These are phyloP conservation scores for Asterionellopsis glacialis DNA, from an alignment of 108 stramenopile genomes.

Conservation along the genomic window DNA sequence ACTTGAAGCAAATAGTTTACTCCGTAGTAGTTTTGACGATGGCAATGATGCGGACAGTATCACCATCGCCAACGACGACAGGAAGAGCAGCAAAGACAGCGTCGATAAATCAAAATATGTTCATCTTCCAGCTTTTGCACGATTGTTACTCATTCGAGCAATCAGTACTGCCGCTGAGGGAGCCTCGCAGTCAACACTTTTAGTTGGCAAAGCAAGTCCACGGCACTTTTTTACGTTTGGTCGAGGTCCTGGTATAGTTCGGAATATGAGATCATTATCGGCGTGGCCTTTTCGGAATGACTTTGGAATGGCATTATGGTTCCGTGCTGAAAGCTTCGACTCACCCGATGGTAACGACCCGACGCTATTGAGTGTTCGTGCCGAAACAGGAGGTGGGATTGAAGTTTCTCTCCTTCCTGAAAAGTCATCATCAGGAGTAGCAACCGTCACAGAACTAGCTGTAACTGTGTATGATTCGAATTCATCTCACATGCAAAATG, in stretches of 20 bases:
- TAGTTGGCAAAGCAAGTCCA: slow-evolving; percentile 49
- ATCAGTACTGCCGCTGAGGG: slow-evolving; percentile 50
- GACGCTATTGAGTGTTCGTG: slow-evolving; percentile 37
- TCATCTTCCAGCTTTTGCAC: slow-evolving; percentile 18
- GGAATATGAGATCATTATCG: slow-evolving; percentile 32
- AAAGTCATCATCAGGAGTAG: neutral
- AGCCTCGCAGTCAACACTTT: slow-evolving; percentile 32
- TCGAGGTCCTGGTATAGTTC: slow-evolving; percentile 19
- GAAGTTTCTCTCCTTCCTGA: slow-evolving; percentile 38
- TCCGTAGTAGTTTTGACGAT: too few relatives aligned
- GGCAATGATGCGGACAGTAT: too few relatives aligned
- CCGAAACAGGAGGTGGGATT: slow-evolving; percentile 48
- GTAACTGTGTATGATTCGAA: slow-evolving; percentile 45
- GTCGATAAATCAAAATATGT: slow-evolving; percentile 2
- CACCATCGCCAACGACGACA: too few relatives aligned
- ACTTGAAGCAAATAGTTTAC: too few relatives aligned
- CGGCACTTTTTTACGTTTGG: slow-evolving; percentile 60
- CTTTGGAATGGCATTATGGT: slow-evolving; percentile 76
- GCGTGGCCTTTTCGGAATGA: slow-evolving; percentile 79
- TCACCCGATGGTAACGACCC: slow-evolving; percentile 5
- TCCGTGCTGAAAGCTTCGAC: slow-evolving; percentile 62
- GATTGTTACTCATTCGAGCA: slow-evolving; percentile 43
- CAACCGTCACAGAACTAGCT: slow-evolving; percentile 12
- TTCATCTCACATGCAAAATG: slow-evolving; percentile 28
- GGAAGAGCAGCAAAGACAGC: too few relatives aligned